phyloP scores from a whole-genome alignment of 306 rosid species.

The Inga laurina region DNA sequence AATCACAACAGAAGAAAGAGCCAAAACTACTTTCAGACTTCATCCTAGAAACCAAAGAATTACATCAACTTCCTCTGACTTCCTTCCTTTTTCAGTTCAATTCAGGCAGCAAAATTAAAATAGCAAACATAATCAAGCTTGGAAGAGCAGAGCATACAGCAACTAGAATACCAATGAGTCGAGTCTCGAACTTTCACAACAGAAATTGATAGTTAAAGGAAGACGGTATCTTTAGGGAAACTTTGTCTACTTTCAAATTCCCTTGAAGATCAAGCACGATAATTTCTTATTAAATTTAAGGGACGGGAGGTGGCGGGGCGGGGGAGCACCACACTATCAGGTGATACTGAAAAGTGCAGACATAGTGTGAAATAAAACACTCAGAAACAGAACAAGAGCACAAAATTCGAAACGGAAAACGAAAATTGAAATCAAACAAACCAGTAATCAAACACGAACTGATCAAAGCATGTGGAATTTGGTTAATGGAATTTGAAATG shows the following conservation, averaged over 20 bases:
- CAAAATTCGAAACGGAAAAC: not conserved
- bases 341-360: not conserved
- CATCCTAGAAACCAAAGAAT: not conserved
- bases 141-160: constrained; percentile 7
- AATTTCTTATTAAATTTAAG: constrained; percentile 14
- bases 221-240: constrained; percentile 13
- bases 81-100: not conserved
- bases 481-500: not conserved
- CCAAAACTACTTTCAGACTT: constrained; percentile 14
- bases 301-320: not conserved
- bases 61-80: not conserved
- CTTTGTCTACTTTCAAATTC: not conserved
- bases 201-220: not conserved
- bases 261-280: constrained; percentile 22
- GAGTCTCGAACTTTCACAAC: constrained; percentile 22
- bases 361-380: constrained; percentile 29
- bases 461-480: not conserved
- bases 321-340: not conserved
- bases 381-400: not conserved
- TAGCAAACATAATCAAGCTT: not conserved
- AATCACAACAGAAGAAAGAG: constrained; percentile 9
- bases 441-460: constrained; percentile 22
- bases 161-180: constrained; percentile 21
- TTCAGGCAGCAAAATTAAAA: constrained; percentile 2
- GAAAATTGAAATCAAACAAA: not conserved